Evolutionary conservation across 139 green algal species (phyloP).

Genomic region (Mesostigma viride): DNA sequence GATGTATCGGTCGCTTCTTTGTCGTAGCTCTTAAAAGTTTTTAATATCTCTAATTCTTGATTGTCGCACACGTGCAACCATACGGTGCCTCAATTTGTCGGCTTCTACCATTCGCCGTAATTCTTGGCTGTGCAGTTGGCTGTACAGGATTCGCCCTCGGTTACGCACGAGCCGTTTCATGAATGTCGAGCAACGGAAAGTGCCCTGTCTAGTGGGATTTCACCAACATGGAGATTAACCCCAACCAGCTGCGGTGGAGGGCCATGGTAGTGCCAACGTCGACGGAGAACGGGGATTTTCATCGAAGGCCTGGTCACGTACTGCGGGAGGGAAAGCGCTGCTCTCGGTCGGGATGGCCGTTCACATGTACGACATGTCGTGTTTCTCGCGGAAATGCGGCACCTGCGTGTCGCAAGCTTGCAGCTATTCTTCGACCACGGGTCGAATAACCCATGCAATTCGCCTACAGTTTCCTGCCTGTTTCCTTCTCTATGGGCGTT

Average conservation of each 20-base stretch:
- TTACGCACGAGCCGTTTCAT: conserved; percentile 70
- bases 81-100: background rate
- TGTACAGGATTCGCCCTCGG: conserved; percentile 81
- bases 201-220: conserved; percentile 50
- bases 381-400: background rate
- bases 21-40: background rate
- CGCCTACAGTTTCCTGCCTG: no score
- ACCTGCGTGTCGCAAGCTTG: conserved; percentile 3
- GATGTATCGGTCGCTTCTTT: background rate
- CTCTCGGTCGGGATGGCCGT: conserved; percentile 79
- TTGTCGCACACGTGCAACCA: background rate
- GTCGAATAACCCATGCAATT: no score
- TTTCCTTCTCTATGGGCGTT: no score
- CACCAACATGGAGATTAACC: conserved; percentile 45
- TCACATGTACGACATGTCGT: conserved; percentile 59
- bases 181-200: background rate
- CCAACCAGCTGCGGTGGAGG: conserved; percentile 84
- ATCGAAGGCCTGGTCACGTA: conserved; percentile 70
- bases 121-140: conserved; percentile 59
- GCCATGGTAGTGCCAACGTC: conserved; percentile 48
- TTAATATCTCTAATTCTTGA: background rate
- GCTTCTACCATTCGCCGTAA: conserved; percentile 24
- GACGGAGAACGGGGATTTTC: conserved; percentile 49
- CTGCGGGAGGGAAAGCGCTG: conserved; percentile 65
- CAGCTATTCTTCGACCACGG: no score